These are phyloP conservation scores for Rhododendron mucronatum DNA, from an alignment of 148 eudicot genomes.

Conservation along the genomic window DNA sequence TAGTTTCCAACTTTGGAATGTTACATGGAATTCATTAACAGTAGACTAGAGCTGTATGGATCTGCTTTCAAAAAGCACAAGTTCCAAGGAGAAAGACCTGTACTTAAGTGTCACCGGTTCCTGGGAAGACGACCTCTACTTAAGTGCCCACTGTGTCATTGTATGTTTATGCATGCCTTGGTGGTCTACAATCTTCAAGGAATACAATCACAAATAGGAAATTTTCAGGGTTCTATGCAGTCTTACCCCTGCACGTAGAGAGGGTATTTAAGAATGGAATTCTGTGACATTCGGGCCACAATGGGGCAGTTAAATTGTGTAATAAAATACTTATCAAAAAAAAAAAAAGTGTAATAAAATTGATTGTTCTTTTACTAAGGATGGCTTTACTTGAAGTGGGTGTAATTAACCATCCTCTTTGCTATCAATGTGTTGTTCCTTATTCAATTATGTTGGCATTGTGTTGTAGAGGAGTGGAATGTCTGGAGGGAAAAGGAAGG, in stretches of 20 bases:
- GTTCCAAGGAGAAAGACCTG: background rate
- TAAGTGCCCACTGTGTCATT: background rate
- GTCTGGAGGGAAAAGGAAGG: constrained; percentile 44
- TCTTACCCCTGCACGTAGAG: background rate
- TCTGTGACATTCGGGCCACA: background rate
- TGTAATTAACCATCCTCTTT: background rate
- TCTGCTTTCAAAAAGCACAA: background rate
- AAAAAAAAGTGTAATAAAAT: background rate
- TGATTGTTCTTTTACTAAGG: background rate
- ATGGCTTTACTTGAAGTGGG: background rate
- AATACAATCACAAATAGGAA: background rate
- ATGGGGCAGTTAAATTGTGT: background rate
- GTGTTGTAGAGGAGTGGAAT: constrained; percentile 40
- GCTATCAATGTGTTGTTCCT: constrained; percentile 3
- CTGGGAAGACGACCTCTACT: background rate
- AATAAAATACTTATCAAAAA: too few relatives aligned
- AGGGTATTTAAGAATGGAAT: background rate
- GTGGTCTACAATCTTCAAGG: background rate
- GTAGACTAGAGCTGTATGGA: background rate
- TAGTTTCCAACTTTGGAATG: background rate
- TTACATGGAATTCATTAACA: background rate
- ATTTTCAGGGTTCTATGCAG: background rate
- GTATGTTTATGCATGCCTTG: background rate
- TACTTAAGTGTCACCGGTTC: background rate
- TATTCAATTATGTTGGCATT: constrained; percentile 1